Base-by-base conservation (phyloP, 176 grass and related monocot species). In the Hyparrhenia diplandra region DNA sequence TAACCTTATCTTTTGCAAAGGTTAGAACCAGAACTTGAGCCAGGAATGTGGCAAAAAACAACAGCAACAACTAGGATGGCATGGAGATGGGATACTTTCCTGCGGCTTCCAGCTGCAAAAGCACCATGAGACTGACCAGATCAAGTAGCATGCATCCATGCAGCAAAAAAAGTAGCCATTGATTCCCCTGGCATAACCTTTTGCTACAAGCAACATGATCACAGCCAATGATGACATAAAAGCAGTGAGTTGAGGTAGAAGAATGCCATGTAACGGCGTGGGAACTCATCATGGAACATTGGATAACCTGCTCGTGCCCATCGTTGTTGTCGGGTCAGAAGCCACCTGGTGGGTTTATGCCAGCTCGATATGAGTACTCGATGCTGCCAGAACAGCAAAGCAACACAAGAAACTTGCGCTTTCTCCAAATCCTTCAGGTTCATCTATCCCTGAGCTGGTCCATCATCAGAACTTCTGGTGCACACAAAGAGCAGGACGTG, bases 191-290 rank as follows among this genome's bases (percentile, higher is more conserved):
- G 20, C 75, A 89, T 9, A 92, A 52, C 73, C 80, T 92, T 80
- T 74, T 55, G 64, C 10, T 92, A 80, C 75, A 64, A 92, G 86
- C 83, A 92, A 75, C 80, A 83, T 58, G 55, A 89, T 92, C 31
- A 92, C 87, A 5, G 80, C 83, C 67, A 88, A 69, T 43, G 90
- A 92, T 1, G 82, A n/a, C 82, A 89, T 83, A 52, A 92, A 89
- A 64, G 90, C 82, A 0, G 86, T 85, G 8, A 75, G 24, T 92
- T 92, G 35, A 82, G 76, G 80, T 92, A 86, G 79, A 89, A 92
- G 79, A 89, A 92, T 11, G 49, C 13, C 49, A 71, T 64, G 62
- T 89, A 92, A 57, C 32, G 82, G 39, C 5, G 4, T 45, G 21
- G 90, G 36, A 85, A 89, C 61, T 83, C 87, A 21, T 92, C 78